phyloP scores from a whole-genome alignment of 225 moss, liverwort and hornwort species.

The Marchantia polymorpha region DNA sequence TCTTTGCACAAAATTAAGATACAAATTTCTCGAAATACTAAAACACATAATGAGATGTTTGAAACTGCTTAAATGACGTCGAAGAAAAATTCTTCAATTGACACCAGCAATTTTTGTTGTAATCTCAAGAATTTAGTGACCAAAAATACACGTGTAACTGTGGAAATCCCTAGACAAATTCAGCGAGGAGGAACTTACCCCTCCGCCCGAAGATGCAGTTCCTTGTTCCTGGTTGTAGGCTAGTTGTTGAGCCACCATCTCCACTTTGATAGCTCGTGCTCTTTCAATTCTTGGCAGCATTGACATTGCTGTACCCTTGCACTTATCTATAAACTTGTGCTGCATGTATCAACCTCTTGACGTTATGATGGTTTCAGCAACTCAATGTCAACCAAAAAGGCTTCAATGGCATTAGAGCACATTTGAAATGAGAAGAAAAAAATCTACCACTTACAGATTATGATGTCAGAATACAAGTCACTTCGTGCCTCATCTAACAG shows the following conservation, averaged over 20 bases:
- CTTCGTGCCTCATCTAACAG: no score
- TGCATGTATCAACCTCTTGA: constrained; percentile 16
- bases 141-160: background rate
- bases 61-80: background rate
- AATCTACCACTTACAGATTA: background rate
- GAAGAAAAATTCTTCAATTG: background rate
- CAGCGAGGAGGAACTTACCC: constrained; percentile 26
- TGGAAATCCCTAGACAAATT: background rate
- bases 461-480: no score
- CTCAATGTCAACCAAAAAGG: background rate
- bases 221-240: constrained; percentile 76
- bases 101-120: background rate
- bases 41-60: background rate
- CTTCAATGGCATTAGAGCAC: background rate
- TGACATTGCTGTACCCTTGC: constrained; percentile 86
- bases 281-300: constrained; percentile 96
- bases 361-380: background rate
- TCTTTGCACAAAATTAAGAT: background rate
- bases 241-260: constrained; percentile 82
- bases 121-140: background rate
- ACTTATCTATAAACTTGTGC: constrained; percentile 95
- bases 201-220: constrained; percentile 78
- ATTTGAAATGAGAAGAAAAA: no score
- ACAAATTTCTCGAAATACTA: background rate
- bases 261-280: constrained; percentile 65